A percentile compares a stretch with the other conserved stretches of the same genome.
Conservation (phyloP, 1,284 basidiomycete species). For the Ganoderma meredithae region DNA sequence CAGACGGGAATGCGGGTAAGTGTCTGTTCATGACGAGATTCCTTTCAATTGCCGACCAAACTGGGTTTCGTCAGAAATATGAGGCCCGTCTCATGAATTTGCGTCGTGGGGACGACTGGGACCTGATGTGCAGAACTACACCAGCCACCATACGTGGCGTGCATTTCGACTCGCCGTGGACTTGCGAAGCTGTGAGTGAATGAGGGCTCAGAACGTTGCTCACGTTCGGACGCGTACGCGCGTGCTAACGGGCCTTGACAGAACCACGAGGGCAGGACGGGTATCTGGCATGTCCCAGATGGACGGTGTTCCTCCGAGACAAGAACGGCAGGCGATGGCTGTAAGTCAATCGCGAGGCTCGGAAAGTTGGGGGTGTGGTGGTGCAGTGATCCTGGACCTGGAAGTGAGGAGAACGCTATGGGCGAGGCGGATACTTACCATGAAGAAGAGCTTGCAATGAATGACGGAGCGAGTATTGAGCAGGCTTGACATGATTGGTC, state of each 20-base stretch:
- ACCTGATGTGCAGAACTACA: conserved; percentile 31
- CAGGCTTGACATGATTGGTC: no score
- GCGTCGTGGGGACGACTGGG: conserved; percentile 23
- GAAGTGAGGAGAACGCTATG: not conserved
- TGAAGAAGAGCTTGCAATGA: no score
- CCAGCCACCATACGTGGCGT: conserved; percentile 25
- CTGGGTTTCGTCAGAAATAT: not conserved
- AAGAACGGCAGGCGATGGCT: not conserved
- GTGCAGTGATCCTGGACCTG: not conserved
- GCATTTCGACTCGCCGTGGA: conserved; percentile 21
- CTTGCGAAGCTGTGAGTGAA: conserved; percentile 29
- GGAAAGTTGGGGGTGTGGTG: not conserved
- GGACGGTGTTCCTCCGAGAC: not conserved
- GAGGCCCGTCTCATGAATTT: conserved; percentile 25
- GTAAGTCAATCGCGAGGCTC: not conserved
- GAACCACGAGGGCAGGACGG: conserved; percentile 25
- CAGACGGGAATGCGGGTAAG: conserved; percentile 11
- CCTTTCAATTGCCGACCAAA: not conserved
- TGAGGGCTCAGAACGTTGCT: not conserved
- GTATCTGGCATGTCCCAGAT: conserved; percentile 23
- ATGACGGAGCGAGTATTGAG: no score
- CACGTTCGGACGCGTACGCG: no score
- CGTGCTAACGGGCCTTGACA: conserved; percentile 2
- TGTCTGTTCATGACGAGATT: not conserved
- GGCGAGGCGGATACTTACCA: no score